Evolutionary conservation across 495 filamentous ascomycete genomes (phyloP), one percentile per base, ranked within the genome.

Genomic region (Neurospora sp.): DNA sequence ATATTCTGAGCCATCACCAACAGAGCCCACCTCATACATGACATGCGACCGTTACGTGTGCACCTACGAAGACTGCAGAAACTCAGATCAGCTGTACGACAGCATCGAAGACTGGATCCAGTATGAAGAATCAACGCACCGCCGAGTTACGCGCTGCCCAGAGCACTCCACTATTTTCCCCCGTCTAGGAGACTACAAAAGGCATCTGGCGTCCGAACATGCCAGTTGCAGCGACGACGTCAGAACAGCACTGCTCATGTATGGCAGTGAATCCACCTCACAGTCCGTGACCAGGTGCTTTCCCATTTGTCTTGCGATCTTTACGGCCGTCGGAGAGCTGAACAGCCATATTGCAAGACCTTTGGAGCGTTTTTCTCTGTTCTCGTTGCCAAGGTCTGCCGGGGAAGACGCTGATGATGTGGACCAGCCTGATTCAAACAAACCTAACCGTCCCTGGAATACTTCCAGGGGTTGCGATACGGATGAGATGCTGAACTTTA

Each of bases 1-100:
- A 9, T 38, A 38, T 38, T 38, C 37, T 38, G 9, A 38, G 9
- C 37, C 9, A 38, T 38, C 37, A 38, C 37, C 8, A 38, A 38
- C 8, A 38, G 37, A 54, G 39, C 71, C 15, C 79, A 80, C 43
- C 39, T 80, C 8, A 75, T 76, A 38, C 74, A 76, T 42, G 79
- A 79, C 71, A 70, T 81, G 21, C 70, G 74, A 21, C 79, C 78
- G 5, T 81, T 81, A 79, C 70, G 31, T 75, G 15, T 81, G 79
- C 70, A 81, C 78, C n/a, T 79, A 75, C 39, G 73, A 73, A 31
- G 10, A 77, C 36, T 81, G 79, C 39, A 6, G 40, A 34, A 71
- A 73, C 24, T 69, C 75, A 19, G 73, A 73, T 24, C 70, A 74
- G n/a, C 71, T 78, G 13, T 81, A 79, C 43, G 77, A 80, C 62